Percentiles rank a stretch among this genome's conserved stretches.
Evolutionary conservation across 1,284 basidiomycete genomes (phyloP).

Genomic region (Ceratobasidium theobromae): DNA sequence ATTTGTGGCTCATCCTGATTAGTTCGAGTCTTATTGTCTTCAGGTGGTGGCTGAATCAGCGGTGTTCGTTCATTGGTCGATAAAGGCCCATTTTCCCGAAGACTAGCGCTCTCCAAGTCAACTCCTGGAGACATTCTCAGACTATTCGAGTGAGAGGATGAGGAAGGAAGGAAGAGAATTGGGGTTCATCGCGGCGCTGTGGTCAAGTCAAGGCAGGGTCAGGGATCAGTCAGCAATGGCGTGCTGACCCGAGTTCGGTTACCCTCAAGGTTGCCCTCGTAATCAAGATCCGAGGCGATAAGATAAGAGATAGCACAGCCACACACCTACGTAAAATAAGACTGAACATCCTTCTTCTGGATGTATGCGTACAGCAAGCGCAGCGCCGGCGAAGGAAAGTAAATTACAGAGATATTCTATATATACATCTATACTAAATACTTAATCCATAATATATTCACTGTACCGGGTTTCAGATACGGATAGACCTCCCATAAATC

Average conservation of each 20-base stretch:
- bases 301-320: too few species aligned
- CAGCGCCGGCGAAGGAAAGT: too few species aligned
- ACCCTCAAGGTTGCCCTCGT: neutral
- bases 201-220: neutral
- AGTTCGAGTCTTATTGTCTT: neutral
- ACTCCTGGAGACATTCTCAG: neutral
- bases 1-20: neutral
- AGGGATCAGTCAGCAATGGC: neutral
- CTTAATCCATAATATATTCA: too few species aligned
- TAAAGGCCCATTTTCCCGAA: too few species aligned
- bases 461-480: too few species aligned
- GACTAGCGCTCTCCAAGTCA: neutral
- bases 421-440: too few species aligned
- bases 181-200: neutral
- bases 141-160: neutral
- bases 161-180: neutral
- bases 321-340: too few species aligned
- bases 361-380: too few species aligned
- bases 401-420: too few species aligned
- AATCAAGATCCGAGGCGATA: neutral
- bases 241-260: neutral
- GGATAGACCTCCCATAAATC: too few species aligned
- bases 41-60: neutral
- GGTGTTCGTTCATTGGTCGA: conserved; percentile 1
- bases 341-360: too few species aligned